Conservation (phyloP, 2,329 filamentous ascomycete genomes). For the Apiospora saccharicola region DNA sequence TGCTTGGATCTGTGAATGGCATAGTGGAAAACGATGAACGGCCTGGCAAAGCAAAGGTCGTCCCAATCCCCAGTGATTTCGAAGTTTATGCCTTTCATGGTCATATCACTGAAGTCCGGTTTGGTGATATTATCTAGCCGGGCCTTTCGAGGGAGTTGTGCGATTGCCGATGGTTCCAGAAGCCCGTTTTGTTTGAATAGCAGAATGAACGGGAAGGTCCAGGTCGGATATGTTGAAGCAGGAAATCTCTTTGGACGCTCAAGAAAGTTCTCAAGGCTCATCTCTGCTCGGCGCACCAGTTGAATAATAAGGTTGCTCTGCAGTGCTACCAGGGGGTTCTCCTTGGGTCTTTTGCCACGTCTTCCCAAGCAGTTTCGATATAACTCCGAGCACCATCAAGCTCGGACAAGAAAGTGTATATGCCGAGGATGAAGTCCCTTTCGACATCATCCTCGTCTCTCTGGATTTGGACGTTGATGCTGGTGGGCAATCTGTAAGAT, state of each 20-base stretch:
- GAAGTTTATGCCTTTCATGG: no score
- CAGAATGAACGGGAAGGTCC: background rate
- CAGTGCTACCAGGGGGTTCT: background rate
- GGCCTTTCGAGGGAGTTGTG: background rate
- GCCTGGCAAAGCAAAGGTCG: background rate
- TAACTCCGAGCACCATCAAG: background rate
- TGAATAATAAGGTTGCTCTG: background rate
- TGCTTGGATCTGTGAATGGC: background rate
- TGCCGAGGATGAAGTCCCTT: background rate
- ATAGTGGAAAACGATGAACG: background rate
- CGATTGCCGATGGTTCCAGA: background rate
- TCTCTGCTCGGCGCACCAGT: background rate
- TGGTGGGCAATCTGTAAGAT: background rate
- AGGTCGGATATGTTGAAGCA: background rate
- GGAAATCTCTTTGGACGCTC: background rate
- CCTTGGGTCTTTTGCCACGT: background rate
- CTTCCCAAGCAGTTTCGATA: background rate
- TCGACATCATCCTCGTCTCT: background rate
- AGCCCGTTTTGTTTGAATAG: background rate
- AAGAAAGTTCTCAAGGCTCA: background rate
- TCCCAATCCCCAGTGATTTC: background rate
- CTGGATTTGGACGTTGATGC: background rate
- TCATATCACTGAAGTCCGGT: background rate
- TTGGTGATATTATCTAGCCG: background rate
- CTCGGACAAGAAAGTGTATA: background rate